Percentiles rank a stretch among this genome's conserved stretches.
phyloP scores from a whole-genome alignment of 768 basidiomycete genomes.

The Hericium erinaceus region DNA sequence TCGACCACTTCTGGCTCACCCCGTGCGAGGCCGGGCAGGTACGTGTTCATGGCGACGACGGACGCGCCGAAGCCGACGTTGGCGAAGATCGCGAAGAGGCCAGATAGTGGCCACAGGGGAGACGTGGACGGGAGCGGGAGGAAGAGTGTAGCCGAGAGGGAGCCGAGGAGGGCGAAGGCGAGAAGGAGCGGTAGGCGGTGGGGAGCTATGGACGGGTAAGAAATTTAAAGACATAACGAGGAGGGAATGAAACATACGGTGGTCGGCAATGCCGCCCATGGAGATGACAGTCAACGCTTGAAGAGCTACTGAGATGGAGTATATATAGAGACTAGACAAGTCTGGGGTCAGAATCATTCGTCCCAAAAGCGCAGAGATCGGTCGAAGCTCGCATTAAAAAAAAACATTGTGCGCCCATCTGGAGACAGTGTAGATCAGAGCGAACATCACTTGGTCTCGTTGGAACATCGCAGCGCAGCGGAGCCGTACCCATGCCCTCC shows the following conservation, averaged over 20 bases:
- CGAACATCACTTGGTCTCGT: too few species aligned
- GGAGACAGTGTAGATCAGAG: too few species aligned
- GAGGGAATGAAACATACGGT: conserved; percentile 36
- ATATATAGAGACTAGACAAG: conserved; percentile 63
- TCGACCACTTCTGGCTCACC: conserved; percentile 50
- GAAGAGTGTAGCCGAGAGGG: conserved; percentile 59
- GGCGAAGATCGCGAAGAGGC: conserved; percentile 63
- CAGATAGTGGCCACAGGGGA: conserved; percentile 56
- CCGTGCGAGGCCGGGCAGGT: conserved; percentile 67
- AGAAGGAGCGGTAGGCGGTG: conserved; percentile 76
- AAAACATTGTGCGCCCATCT: too few species aligned
- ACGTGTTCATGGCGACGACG: conserved; percentile 84
- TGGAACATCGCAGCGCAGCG: too few species aligned
- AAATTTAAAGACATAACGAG: not conserved
- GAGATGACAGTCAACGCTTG: conserved; percentile 95
- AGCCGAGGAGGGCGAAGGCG: conserved; percentile 63
- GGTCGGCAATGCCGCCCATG: conserved; percentile 86
- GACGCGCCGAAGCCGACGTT: conserved; percentile 85
- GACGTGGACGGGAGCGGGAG: conserved; percentile 66
- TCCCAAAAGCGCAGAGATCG: too few species aligned
- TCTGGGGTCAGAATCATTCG: not conserved
- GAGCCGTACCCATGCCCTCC: too few species aligned
- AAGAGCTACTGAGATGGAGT: conserved; percentile 79
- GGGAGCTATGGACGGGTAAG: conserved; percentile 31
- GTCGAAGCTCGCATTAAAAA: too few species aligned